Evolutionary conservation across 106 monocot species (phyloP), one percentile per base, ranked within the genome.

Genomic region (Apostasia shenzhenica): DNA sequence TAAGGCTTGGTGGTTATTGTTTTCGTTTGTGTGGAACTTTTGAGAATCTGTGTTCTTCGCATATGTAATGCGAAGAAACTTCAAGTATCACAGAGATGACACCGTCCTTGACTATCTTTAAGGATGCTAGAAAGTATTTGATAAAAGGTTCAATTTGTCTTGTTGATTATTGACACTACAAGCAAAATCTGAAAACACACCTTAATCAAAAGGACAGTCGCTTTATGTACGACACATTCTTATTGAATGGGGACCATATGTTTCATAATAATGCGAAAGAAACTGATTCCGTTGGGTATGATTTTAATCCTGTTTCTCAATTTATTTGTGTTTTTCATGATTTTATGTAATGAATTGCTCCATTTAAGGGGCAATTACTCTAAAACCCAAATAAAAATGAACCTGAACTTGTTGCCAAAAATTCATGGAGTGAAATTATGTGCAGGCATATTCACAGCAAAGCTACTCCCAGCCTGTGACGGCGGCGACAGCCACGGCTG

Each of bases 371-470:
- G 9, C 47, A 51, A 45, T 14, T 44, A 48, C 49, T 54, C 11
- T 39, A 11, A 49, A 51, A 45, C 58, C 11, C 47, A 67, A 3
- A 14, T 13, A 0, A 13, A 40, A 67, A 2, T 14, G 26, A 14
- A 4, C 41, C n/a, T 69, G 14, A 8, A 44, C 14, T 46, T 61
- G 39, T 39, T 75, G 45, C 45, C 62, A 1, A 42, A 45, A 6
- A 43, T 14, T 57, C 51, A 43, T 57, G 1, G 39, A 68, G 41
- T 59, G 8, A 26, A 26, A 26, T 26, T 26, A 26, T 75, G 54
- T 72, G 8, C 52, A 89, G 93, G 83, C 77, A 61, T 85, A 92
- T 66, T 52, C 86, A 40, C 86, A 82, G 68, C 93, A 82, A 70
- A 74, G 41, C 54, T 85, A 83, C 77, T 71, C 83, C 2, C 86